These are phyloP conservation scores for Cladosporium sp. DNA, from an alignment of 2,329 filamentous ascomycete species.

Conservation along the genomic window DNA sequence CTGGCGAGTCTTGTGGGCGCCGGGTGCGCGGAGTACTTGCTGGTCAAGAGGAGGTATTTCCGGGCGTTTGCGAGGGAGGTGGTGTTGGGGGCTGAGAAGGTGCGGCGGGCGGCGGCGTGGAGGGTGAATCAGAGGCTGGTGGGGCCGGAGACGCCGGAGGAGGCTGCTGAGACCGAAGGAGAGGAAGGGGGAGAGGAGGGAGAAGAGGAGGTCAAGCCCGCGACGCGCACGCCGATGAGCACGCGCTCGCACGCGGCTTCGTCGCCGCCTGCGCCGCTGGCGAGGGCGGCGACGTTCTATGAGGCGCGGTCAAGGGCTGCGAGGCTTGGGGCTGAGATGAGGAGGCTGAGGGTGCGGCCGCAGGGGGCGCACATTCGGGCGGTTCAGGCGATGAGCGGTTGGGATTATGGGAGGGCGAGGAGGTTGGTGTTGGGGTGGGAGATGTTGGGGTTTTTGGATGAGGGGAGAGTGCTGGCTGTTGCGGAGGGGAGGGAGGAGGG, in stretches of 20 bases:
- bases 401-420: conserved; percentile 14
- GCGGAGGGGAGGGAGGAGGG: conserved; percentile 11
- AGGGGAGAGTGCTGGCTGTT: conserved; percentile 18
- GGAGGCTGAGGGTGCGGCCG: conserved; percentile 8
- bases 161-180: too few species aligned
- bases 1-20: conserved; percentile 15
- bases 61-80: conserved; percentile 10
- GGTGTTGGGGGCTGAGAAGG: not conserved
- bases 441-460: conserved; percentile 21
- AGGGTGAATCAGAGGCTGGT: too few species aligned
- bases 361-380: conserved; percentile 17
- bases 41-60: conserved; percentile 23
- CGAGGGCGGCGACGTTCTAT: not conserved
- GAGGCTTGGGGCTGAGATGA: not conserved
- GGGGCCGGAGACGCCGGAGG: too few species aligned
- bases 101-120: not conserved
- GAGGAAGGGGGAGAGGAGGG: too few species aligned
- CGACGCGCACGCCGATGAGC: too few species aligned
- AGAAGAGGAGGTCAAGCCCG: too few species aligned
- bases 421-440: conserved; percentile 20
- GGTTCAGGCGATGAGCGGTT: conserved; percentile 15
- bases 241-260: not conserved
- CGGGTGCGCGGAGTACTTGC: conserved; percentile 19
- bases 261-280: not conserved
- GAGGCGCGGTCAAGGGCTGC: not conserved